These are phyloP conservation scores for Aspergillus oerlinghausenensis DNA, from an alignment of 2,329 filamentous ascomycete species.

Conservation along the genomic window DNA sequence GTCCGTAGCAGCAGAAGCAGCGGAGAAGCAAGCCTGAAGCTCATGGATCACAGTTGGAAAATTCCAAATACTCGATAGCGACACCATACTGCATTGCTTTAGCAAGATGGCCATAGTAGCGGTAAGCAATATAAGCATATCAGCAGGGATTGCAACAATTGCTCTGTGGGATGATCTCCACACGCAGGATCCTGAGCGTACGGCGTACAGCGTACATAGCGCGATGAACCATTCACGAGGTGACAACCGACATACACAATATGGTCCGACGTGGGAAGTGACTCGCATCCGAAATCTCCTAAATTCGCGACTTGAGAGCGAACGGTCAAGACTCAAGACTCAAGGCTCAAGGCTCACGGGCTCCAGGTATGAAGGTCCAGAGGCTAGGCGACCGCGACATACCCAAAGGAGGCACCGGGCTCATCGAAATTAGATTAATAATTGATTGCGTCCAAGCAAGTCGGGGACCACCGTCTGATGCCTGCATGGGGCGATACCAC, in stretches of 20 bases:
- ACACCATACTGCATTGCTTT: background rate
- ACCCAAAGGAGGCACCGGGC: background rate
- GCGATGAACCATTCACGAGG: background rate
- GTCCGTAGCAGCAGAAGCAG: too few species aligned
- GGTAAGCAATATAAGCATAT: background rate
- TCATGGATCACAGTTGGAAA: background rate
- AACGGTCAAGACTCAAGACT: background rate
- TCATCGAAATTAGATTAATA: background rate
- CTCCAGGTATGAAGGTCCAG: background rate
- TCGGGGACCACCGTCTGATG: conserved; percentile 6
- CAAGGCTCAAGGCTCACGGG: background rate
- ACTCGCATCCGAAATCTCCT: background rate
- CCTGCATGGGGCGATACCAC: conserved; percentile 14
- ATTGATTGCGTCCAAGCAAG: background rate
- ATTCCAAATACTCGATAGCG: background rate
- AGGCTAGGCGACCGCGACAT: background rate
- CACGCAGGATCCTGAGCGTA: background rate
- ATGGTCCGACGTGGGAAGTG: background rate
- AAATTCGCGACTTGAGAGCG: background rate
- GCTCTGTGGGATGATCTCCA: background rate
- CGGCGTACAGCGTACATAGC: background rate
- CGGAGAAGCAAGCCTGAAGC: too few species aligned
- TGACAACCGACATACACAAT: background rate
- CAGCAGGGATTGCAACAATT: background rate
- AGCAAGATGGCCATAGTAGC: background rate